These are phyloP conservation scores for Podospora fimiseda DNA, from an alignment of 495 filamentous ascomycete genomes.

Conservation along the genomic window DNA sequence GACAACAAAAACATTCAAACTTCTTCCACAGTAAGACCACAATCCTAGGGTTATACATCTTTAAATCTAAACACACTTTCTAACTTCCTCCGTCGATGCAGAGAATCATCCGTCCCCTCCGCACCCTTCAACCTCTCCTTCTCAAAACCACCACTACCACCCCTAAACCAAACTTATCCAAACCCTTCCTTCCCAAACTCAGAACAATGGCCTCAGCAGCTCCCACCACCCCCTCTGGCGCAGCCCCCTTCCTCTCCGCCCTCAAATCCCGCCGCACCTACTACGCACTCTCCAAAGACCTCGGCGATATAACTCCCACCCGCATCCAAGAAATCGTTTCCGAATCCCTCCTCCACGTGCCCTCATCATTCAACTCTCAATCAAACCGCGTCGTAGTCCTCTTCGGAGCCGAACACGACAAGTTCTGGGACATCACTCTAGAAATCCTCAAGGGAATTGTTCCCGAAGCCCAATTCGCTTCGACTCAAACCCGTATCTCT, in stretches of 20 bases:
- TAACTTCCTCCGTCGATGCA: neutral
- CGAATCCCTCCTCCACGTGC: slow-evolving; percentile 47
- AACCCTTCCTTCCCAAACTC: too few relatives aligned
- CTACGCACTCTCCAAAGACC: slow-evolving; percentile 54
- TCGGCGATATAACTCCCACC: slow-evolving; percentile 38
- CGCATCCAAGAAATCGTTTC: slow-evolving; percentile 52
- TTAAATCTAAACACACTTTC: neutral
- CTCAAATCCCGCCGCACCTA: slow-evolving; percentile 50
- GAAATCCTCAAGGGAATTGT: slow-evolving; percentile 52
- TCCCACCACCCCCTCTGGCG: slow-evolving; percentile 24
- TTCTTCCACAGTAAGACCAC: too few relatives aligned
- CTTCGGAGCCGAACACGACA: slow-evolving; percentile 56
- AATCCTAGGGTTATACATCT: too few relatives aligned
- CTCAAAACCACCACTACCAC: slow-evolving; percentile 13
- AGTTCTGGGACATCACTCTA: slow-evolving; percentile 54
- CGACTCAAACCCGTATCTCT: slow-evolving; percentile 42
- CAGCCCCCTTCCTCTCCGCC: slow-evolving; percentile 44
- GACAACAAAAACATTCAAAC: too few relatives aligned
- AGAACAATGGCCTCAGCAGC: slow-evolving; percentile 12
- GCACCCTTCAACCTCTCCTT: neutral
- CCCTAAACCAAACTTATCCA: too few relatives aligned
- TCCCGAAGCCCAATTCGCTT: slow-evolving; percentile 45
- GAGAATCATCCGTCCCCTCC: slow-evolving; percentile 1
- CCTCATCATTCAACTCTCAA: slow-evolving; percentile 62
- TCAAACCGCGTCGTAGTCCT: slow-evolving; percentile 55